Percentiles rank a stretch among this genome's conserved stretches.
These are phyloP conservation scores for Syzygium syzygioides DNA, from an alignment of 441 rosid species.

Conservation along the genomic window DNA sequence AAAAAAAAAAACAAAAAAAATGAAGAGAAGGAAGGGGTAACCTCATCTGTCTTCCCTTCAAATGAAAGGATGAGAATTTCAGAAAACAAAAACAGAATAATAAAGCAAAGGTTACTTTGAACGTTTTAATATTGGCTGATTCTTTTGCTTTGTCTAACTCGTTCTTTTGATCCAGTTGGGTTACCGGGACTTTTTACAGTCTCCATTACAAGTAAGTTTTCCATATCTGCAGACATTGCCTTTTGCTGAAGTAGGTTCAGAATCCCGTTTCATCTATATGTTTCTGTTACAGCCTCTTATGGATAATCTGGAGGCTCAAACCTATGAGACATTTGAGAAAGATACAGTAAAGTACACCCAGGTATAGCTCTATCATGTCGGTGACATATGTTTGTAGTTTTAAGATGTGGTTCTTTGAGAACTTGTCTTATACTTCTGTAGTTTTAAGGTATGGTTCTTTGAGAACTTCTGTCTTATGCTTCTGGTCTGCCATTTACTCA, in stretches of 20 bases:
- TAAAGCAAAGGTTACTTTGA: not conserved
- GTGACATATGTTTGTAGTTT: conserved; percentile 20
- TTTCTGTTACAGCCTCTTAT: conserved; percentile 74
- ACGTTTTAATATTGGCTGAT: not conserved
- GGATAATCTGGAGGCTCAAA: conserved; percentile 99
- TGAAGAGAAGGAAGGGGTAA: not conserved
- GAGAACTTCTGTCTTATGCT: not conserved
- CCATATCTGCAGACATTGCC: not conserved
- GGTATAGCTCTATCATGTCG: conserved; percentile 30
- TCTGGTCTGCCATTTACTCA: not conserved
- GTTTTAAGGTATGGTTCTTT: not conserved
- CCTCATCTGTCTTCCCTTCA: not conserved
- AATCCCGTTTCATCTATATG: not conserved
- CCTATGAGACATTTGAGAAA: conserved; percentile 98
- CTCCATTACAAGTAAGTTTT: conserved; percentile 87
- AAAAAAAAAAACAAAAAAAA: not conserved
- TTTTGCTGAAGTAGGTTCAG: not conserved
- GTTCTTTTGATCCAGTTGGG: conserved; percentile 55
- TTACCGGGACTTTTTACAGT: conserved; percentile 88
- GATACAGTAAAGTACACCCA: conserved; percentile 81
- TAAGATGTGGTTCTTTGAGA: not conserved
- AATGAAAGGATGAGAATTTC: not conserved
- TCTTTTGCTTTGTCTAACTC: conserved; percentile 13
- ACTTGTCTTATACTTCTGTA: not conserved
- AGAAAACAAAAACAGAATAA: not conserved